Conservation (phyloP, 208 protist species). For the Wallacemonas sp. region DNA sequence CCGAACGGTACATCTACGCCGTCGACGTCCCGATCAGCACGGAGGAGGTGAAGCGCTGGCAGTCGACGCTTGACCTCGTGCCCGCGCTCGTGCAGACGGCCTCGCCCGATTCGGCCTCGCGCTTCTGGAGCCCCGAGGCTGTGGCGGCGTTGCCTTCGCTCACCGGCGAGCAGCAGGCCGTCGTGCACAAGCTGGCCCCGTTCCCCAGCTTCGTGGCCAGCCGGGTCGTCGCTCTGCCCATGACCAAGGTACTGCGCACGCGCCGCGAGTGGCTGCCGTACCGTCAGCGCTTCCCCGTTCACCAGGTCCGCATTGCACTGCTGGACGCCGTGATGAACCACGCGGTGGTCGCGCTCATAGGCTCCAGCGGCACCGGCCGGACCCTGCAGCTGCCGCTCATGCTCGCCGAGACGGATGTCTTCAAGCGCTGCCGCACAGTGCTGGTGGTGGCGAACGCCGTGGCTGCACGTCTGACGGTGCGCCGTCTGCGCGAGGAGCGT, state of each 20-base stretch:
- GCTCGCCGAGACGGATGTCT: slow-evolving; percentile 82
- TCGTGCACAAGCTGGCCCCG: slow-evolving; percentile 60
- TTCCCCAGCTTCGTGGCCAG: slow-evolving; percentile 55
- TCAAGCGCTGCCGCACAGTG: slow-evolving; percentile 76
- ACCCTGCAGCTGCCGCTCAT: slow-evolving; percentile 82
- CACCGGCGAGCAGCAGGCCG: slow-evolving; percentile 11
- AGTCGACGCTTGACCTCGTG: slow-evolving; percentile 8
- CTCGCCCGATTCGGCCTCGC: slow-evolving; percentile 29
- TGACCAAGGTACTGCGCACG: slow-evolving; percentile 77
- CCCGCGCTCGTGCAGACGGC: slow-evolving; percentile 18
- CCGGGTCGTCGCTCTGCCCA: slow-evolving; percentile 53
- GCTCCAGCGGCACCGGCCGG: slow-evolving; percentile 49
- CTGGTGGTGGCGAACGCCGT: slow-evolving; percentile 64
- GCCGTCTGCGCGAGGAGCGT: slow-evolving; percentile 82
- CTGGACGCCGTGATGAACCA: slow-evolving; percentile 69
- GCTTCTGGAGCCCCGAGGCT: slow-evolving; percentile 19
- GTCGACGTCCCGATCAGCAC: slow-evolving; percentile 77
- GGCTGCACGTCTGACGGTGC: slow-evolving; percentile 56
- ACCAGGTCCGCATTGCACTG: slow-evolving; percentile 74
- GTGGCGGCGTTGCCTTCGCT: slow-evolving; percentile 18
- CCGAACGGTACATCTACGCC: slow-evolving; percentile 39
- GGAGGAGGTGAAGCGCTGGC: slow-evolving; percentile 61
- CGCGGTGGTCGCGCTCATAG: slow-evolving; percentile 66
- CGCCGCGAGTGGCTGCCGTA: slow-evolving; percentile 86
- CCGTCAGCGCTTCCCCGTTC: slow-evolving; percentile 73